Evolutionary conservation across 2,329 filamentous ascomycete genomes (phyloP).

Genomic region (Pestalotiopsis sp.): DNA sequence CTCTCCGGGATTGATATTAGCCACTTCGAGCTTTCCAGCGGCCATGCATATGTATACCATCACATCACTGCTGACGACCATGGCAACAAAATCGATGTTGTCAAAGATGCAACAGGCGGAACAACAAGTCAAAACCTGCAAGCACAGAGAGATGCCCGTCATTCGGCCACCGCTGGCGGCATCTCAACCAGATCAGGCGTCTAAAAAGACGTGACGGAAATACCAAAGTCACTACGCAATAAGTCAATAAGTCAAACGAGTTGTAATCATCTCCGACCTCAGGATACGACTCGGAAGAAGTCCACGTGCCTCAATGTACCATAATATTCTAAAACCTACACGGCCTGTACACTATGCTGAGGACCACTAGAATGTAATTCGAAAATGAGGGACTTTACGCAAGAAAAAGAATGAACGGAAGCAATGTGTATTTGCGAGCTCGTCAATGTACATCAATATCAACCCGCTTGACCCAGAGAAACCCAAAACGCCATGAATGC

Average conservation of each 20-base stretch:
- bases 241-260: neutral
- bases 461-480: neutral
- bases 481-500: slow-evolving; percentile 23
- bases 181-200: neutral
- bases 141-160: slow-evolving; percentile 19
- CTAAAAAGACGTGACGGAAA: neutral
- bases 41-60: slow-evolving; percentile 50
- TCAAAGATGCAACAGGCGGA: slow-evolving; percentile 27
- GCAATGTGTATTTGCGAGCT: neutral
- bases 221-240: neutral
- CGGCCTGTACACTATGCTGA: neutral
- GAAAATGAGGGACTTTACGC: neutral
- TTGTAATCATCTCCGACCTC: neutral
- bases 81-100: slow-evolving; percentile 24
- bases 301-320: neutral
- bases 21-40: slow-evolving; percentile 41
- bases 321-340: neutral
- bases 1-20: slow-evolving; percentile 30
- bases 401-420: neutral
- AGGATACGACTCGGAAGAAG: neutral
- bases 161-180: slow-evolving; percentile 20
- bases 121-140: slow-evolving; percentile 20
- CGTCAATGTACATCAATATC: slow-evolving; percentile 3
- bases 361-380: neutral
- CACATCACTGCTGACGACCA: slow-evolving; percentile 32